phyloP scores from a whole-genome alignment of 176 grass and related monocot genomes.

The Aegilops speltoides region DNA sequence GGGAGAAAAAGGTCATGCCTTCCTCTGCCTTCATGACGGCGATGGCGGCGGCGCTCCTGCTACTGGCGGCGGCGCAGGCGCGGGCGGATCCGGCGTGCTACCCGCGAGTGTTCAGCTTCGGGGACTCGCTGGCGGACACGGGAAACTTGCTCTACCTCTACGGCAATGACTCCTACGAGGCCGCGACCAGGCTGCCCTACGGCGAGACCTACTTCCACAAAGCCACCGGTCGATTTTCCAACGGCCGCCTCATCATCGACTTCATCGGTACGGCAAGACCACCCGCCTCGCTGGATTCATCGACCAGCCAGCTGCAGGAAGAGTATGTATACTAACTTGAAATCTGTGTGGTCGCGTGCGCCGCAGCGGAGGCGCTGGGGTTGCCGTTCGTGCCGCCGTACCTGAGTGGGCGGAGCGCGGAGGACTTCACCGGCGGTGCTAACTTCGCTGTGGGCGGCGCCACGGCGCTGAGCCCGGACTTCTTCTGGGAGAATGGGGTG shows the following conservation, averaged over 20 bases:
- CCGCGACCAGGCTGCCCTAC: slow-evolving; percentile 49
- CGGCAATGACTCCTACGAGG: slow-evolving; percentile 33
- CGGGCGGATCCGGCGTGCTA: slow-evolving; percentile 34
- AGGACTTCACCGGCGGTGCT: slow-evolving; percentile 58
- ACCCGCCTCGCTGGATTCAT: background rate
- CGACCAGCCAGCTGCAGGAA: background rate
- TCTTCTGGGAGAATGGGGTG: slow-evolving; percentile 63
- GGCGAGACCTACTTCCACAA: slow-evolving; percentile 72
- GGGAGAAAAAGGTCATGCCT: background rate
- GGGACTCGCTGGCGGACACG: slow-evolving; percentile 85
- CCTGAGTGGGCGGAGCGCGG: slow-evolving; percentile 30
- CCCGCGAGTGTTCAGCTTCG: slow-evolving; percentile 66
- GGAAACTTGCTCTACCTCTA: slow-evolving; percentile 53
- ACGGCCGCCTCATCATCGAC: slow-evolving; percentile 72
- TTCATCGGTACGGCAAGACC: slow-evolving; percentile 55
- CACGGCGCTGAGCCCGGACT: slow-evolving; percentile 57
- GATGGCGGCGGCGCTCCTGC: background rate
- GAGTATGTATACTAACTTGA: background rate
- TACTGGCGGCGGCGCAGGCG: background rate
- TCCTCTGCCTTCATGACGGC: background rate
- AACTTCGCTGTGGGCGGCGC: slow-evolving; percentile 90
- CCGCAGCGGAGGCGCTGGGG: slow-evolving; percentile 52
- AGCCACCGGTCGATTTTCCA: slow-evolving; percentile 71
- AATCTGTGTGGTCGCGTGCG: background rate
- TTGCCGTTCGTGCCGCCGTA: slow-evolving; percentile 60